Evolutionary conservation across 805 yeast genomes (phyloP).

Genomic region (Schwanniomyces pseudopolymorphus): DNA sequence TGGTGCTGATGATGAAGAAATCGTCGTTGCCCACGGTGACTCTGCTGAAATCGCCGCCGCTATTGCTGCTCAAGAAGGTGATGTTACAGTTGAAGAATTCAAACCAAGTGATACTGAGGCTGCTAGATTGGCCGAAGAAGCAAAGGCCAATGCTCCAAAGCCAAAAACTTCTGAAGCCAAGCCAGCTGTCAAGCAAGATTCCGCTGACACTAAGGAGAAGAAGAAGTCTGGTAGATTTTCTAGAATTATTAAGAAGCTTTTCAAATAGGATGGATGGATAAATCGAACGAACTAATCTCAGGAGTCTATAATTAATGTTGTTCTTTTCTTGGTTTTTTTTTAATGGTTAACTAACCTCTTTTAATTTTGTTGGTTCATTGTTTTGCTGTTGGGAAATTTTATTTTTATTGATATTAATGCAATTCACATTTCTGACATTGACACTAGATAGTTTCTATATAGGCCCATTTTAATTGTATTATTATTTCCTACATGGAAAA

Average conservation of each 20-base stretch:
- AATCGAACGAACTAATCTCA: not conserved
- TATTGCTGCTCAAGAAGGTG: slow-evolving; percentile 34
- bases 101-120: slow-evolving; percentile 42
- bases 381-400: not conserved
- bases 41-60: slow-evolving; percentile 31
- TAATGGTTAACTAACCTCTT: not conserved
- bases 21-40: slow-evolving; percentile 37
- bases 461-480: not conserved
- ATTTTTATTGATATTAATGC: not conserved
- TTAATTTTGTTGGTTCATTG: not conserved
- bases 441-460: slow-evolving; percentile 1
- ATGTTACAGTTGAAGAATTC: slow-evolving; percentile 41
- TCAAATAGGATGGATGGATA: slow-evolving; percentile 7
- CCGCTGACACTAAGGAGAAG: slow-evolving; percentile 17
- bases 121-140: slow-evolving; percentile 34
- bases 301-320: not conserved
- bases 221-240: slow-evolving; percentile 40
- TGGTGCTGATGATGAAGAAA: slow-evolving; percentile 30
- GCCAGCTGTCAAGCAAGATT: slow-evolving; percentile 11
- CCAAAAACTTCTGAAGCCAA: slow-evolving; percentile 6
- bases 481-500: not conserved
- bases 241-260: slow-evolving; percentile 14
- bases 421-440: not conserved
- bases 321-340: not conserved
- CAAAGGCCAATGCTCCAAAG: slow-evolving; percentile 12